Base-by-base conservation (phyloP, 352 stramenopile species). In the Globisporangium megalacanthum region DNA sequence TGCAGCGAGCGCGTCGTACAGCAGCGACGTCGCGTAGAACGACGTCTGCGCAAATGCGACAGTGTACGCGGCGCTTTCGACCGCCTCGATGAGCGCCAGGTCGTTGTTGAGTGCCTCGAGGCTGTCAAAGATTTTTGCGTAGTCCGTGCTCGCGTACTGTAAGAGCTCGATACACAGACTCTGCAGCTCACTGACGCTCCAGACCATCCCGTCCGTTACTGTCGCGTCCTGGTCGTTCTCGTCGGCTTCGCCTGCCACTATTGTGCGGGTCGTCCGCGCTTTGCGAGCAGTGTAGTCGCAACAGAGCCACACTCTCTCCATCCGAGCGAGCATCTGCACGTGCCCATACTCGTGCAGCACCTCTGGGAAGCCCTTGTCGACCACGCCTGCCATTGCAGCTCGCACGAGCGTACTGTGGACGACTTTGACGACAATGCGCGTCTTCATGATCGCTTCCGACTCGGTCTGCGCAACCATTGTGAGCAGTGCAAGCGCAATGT, bases 331-430 rank as follows among this genome's bases (percentile, higher is more conserved):
- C 53, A 68, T 68, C 14, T 33, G 33, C 29, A 58, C 64, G 22
- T 71, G 52, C 0, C 63, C 59, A 44, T 54, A 59, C 37, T 74
- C 59, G 41, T 70, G 66, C 13, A 74, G 36, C 3, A 69, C 41
- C 14, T 60, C 54, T 0, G 66, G 66, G 19, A 70, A 53, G 29
- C 63, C 63, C 51, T 74, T 70, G 22, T 70, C 56, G 31, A 74
- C 68, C n/a, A 66, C 50, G 22, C 66, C 66, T n/a, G 68, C 13
- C 1, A 69, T 42, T 14, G 61, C 66, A 5, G 66, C 65, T 11
- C 63, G 63, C 17, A 71, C 22, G 0, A 74, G 58, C 37, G 58
- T 62, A 45, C 50, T 62, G 54, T 69, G 62, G 9, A 66, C 44
- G 15, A 66, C 39, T 20, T 56, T 54, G 17, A 69, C 62, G 9